These are phyloP conservation scores for Linnemannia schmuckeri DNA, from an alignment of 192 early-diverging fungal genomes.

Conservation along the genomic window DNA sequence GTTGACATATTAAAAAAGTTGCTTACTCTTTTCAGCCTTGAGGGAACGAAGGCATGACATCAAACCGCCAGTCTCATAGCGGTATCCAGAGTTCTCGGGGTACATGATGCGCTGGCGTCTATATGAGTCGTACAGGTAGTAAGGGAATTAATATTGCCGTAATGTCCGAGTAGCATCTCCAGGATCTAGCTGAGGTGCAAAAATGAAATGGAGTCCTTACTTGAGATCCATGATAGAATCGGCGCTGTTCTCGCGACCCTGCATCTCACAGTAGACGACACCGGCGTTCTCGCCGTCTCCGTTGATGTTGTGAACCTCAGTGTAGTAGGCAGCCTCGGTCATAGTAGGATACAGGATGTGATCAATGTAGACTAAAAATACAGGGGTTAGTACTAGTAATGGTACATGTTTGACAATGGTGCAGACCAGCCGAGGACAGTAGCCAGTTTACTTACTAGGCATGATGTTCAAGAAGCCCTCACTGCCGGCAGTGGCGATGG, in stretches of 20 bases:
- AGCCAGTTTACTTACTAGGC: constrained; percentile 50
- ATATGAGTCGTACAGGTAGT: not conserved
- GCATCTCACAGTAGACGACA: constrained; percentile 77
- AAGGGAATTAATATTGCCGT: not conserved
- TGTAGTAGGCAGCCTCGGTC: constrained; percentile 69
- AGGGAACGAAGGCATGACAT: constrained; percentile 69
- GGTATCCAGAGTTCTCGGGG: constrained; percentile 70
- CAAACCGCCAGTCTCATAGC: constrained; percentile 71
- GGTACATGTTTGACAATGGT: not conserved
- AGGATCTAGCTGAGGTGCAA: not conserved
- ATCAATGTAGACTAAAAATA: constrained; percentile 65
- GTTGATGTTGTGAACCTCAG: constrained; percentile 75
- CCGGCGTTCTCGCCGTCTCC: constrained; percentile 75
- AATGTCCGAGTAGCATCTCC: not conserved
- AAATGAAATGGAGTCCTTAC: constrained; percentile 17
- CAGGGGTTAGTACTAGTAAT: not conserved
- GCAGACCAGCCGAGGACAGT: not conserved
- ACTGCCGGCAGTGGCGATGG: constrained; percentile 70
- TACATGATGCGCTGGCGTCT: constrained; percentile 67
- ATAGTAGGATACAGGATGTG: constrained; percentile 74
- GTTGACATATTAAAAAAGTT: not conserved
- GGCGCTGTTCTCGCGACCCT: constrained; percentile 66
- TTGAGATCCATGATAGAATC: constrained; percentile 58
- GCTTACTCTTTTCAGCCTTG: constrained; percentile 69
- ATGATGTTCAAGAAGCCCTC: constrained; percentile 70